phyloP scores from a whole-genome alignment of 768 basidiomycete genomes.

The Phlebiopsis flavidoalba region DNA sequence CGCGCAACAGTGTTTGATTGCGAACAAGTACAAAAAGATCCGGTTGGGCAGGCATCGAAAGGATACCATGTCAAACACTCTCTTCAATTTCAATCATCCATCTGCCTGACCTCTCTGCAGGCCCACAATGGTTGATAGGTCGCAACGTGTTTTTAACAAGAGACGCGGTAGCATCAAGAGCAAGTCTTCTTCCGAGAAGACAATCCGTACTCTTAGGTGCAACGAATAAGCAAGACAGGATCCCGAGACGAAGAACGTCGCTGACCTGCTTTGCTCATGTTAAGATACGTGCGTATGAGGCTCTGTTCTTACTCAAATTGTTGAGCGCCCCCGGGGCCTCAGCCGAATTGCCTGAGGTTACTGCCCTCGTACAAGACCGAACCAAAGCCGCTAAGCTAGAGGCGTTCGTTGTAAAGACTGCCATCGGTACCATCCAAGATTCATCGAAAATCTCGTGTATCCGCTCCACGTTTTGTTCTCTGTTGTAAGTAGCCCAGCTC shows the following conservation, averaged over 20 bases:
- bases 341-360: constrained; percentile 36
- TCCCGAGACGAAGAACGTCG: neutral
- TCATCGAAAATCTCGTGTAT: constrained; percentile 28
- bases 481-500: constrained; percentile 4
- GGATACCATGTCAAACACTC: too few species aligned
- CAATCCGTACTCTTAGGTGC: constrained; percentile 8
- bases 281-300: constrained; percentile 55
- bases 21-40: too few species aligned
- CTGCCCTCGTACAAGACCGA: constrained; percentile 38
- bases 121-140: too few species aligned
- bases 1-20: too few species aligned
- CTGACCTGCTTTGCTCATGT: too few species aligned
- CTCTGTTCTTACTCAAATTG: constrained; percentile 41
- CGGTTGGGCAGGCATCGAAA: too few species aligned
- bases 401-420: constrained; percentile 15
- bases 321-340: constrained; percentile 39
- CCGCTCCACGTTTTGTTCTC: constrained; percentile 33
- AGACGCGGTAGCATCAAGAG: too few species aligned
- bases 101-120: too few species aligned
- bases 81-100: too few species aligned
- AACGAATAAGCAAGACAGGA: constrained; percentile 1
- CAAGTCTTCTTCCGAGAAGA: neutral
- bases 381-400: constrained; percentile 28
- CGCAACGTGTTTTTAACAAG: too few species aligned
- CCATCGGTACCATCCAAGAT: constrained; percentile 26